phyloP scores from a whole-genome alignment of 2,329 filamentous ascomycete genomes.

The Neoscytalidium dimidiatum region DNA sequence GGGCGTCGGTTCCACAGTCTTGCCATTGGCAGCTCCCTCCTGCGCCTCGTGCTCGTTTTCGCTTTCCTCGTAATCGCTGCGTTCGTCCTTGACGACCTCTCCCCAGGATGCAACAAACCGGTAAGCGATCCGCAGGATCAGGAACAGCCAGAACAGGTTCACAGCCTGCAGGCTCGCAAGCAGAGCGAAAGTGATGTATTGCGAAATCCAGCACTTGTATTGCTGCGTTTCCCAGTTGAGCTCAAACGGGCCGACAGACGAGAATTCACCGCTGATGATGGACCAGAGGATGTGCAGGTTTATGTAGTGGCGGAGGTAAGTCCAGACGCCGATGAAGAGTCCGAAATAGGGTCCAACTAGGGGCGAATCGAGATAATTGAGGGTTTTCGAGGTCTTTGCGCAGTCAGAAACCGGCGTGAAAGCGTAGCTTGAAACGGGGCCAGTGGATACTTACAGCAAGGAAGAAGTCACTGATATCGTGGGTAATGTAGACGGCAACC shows the following conservation, averaged over 20 bases:
- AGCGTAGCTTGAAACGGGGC: neutral
- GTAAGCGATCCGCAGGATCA: constrained; percentile 74
- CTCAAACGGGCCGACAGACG: constrained; percentile 72
- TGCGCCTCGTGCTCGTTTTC: constrained; percentile 11
- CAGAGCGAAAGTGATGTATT: constrained; percentile 66
- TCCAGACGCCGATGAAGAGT: constrained; percentile 79
- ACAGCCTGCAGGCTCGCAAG: constrained; percentile 70
- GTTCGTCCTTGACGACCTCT: constrained; percentile 66
- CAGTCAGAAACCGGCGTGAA: neutral
- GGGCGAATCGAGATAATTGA: constrained; percentile 84
- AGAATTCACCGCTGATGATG: constrained; percentile 69
- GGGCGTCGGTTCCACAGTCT: constrained; percentile 22
- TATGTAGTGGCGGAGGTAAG: constrained; percentile 85
- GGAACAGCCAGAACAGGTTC: constrained; percentile 81
- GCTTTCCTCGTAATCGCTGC: constrained; percentile 63
- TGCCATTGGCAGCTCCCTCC: constrained; percentile 7
- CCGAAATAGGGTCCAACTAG: constrained; percentile 84
- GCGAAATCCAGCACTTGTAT: constrained; percentile 73
- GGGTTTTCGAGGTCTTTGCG: constrained; percentile 78
- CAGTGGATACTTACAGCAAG: constrained; percentile 66
- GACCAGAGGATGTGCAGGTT: constrained; percentile 77
- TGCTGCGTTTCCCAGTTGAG: constrained; percentile 75
- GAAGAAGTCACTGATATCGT: constrained; percentile 95
- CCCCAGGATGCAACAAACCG: constrained; percentile 60
- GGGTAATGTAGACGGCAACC: constrained; percentile 88